Base-by-base conservation (phyloP, 1,139 yeast genomes). In the Suhomyces taliae region DNA sequence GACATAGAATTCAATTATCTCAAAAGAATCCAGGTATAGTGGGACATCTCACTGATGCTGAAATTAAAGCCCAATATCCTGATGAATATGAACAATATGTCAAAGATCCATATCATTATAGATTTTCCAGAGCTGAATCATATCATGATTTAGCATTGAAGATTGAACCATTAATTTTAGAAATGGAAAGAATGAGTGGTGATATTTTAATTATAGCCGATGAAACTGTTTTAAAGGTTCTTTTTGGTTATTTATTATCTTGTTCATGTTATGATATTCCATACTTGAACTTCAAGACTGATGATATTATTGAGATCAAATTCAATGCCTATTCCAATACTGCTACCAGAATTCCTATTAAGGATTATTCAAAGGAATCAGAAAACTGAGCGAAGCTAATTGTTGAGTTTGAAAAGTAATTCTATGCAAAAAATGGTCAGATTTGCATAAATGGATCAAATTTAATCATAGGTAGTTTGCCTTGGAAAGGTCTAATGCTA, bases 61-160 rank as follows among this genome's bases (percentile, higher is more conserved):
- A 88, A 59, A 78, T 91, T 50, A 66, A 73, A 52, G 61, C 66
- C 39, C 70, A 74, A 54, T 89, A 72, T 60, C 95, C 96, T 0
- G 77, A 72, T 2, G 97, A 90, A 56, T 87, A 78, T 60, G 76
- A 73, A 49, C 84, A 80, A 57, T 88, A 83, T 60, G 51, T 70
- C 46, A 71, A 74, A 51, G 97, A 91, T 64, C 97, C 97, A 2
- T 95, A 93, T 62, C 97, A 93, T 65, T 93, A 87, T 64, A 76
- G 99, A 49, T 93, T 82, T 64, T 90, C 97, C 7, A 77, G 98
- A 46, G 90, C 96, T 0, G 99, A 93, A 67, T 88, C 95, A 47
- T 93, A 90, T 63, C 99, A 93, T 66, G 99, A 93, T 65, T 76
- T 95, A 48, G 98, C 99, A 0, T 87, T 93, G 39, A 84, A 96